Percentiles rank a stretch among this genome's conserved stretches.
phyloP scores from a whole-genome alignment of 2,329 filamentous ascomycete species.

The Tolypocladium endophyticum region DNA sequence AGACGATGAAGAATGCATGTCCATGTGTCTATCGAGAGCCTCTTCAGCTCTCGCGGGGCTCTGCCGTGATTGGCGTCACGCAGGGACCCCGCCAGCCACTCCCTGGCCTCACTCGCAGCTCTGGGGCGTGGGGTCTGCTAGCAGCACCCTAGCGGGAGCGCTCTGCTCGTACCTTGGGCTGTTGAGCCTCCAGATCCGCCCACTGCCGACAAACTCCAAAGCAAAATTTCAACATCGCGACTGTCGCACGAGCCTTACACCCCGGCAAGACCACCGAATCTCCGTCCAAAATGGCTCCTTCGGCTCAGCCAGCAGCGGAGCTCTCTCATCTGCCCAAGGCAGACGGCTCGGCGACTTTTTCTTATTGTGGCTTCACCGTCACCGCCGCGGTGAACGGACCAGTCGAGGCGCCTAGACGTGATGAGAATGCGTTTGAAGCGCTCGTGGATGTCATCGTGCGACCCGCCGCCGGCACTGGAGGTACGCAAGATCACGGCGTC shows the following conservation, averaged over 20 bases:
- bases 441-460: conserved; percentile 83
- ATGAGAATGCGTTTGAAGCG: conserved; percentile 87
- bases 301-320: conserved; percentile 36
- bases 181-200: neutral
- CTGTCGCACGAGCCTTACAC: conserved; percentile 4
- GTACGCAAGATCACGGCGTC: conserved; percentile 31
- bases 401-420: conserved; percentile 76
- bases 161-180: neutral
- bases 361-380: conserved; percentile 66
- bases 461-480: conserved; percentile 74
- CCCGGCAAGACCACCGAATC: conserved; percentile 1
- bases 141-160: neutral
- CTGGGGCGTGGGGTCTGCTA: neutral
- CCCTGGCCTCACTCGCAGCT: neutral
- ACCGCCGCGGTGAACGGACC: conserved; percentile 86
- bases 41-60: neutral
- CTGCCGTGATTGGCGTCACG: neutral
- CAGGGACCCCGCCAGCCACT: neutral
- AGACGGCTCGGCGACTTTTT: conserved; percentile 72
- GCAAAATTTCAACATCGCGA: conserved; percentile 4
- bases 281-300: conserved; percentile 1
- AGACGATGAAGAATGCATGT: neutral
- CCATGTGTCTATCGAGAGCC: too few species aligned
- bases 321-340: conserved; percentile 55
- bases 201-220: neutral